Percentiles rank a stretch among this genome's conserved stretches.
phyloP scores from a whole-genome alignment of 768 basidiomycete species.

The Panellus pusillus region DNA sequence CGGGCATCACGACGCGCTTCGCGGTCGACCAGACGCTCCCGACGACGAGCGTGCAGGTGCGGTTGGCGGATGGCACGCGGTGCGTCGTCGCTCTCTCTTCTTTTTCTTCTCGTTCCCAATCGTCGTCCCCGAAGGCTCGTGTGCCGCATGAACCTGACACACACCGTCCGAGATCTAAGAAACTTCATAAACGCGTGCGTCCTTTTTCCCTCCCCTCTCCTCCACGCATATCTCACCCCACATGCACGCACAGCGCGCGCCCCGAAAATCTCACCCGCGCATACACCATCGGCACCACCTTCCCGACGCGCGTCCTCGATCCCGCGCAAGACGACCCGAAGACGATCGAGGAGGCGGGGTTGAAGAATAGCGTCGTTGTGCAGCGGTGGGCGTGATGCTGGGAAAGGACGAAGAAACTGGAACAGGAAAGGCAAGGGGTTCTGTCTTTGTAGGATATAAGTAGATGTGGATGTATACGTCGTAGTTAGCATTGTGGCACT shows the following conservation, averaged over 20 bases:
- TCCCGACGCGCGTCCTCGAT: conserved; percentile 59
- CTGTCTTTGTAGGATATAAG: too few species aligned
- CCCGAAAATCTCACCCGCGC: conserved; percentile 46
- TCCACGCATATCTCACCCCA: too few species aligned
- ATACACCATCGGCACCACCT: conserved; percentile 69
- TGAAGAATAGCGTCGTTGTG: conserved; percentile 66
- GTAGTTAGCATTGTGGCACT: too few species aligned
- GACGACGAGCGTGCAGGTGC: conserved; percentile 71
- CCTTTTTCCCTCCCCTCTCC: not conserved
- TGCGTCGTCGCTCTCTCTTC: conserved; percentile 22
- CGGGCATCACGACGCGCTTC: conserved; percentile 43
- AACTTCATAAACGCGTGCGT: conserved; percentile 73
- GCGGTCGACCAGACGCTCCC: conserved; percentile 66
- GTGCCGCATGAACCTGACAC: conserved; percentile 70
- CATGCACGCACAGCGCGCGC: conserved; percentile 41
- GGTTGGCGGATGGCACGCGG: conserved; percentile 74
- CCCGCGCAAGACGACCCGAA: conserved; percentile 34
- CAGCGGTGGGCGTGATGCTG: conserved; percentile 50
- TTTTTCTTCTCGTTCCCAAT: not conserved
- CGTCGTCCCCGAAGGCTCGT: conserved; percentile 44
- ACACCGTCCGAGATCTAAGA: conserved; percentile 70
- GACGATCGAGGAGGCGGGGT: conserved; percentile 57
- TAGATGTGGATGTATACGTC: too few species aligned
- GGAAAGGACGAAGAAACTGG: too few species aligned
- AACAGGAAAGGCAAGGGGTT: too few species aligned